Evolutionary conservation across 2,329 filamentous ascomycete species (phyloP), one percentile per base, ranked within the genome.

Genomic region (Ceratocystis harringtonii): DNA sequence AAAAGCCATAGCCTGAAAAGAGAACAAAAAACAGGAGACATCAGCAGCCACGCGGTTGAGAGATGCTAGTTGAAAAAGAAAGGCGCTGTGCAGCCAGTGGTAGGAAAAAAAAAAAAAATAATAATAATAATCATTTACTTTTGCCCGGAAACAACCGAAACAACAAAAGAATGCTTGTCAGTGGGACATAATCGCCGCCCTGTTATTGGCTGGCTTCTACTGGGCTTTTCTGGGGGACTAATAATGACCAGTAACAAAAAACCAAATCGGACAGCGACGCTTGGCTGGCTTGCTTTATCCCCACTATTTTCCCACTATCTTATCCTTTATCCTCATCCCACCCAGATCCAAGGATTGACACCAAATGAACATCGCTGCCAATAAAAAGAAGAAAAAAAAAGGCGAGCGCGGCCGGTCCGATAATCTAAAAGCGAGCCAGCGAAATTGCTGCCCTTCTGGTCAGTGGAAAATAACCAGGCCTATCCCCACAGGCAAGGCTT

Each of bases 81-180:
- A 10, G 32, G 32, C 5, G 45, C 22, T 50, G 45, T 50, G 45
- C 45, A 50, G 22, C n/a, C 1, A 7, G 17, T 8, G 7, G 8
- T 4, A 50, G 45, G 12, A n/a, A 25, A 8, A 1, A 15, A 12
- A 5, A 7, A 50, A 6, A 8, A 15, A 52, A 52, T 1, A 12
- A 52, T 12, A 22, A 19, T 0, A 52, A 19, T 52, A 52, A 36
- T 36, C 32, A 32, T 19, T 36, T 36, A n/a, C 28, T 58, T 58
- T 58, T 58, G 8, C 55, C 55, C 55, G 55, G 55, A 58, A 58
- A 32, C 55, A 58, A 36, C 55, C 55, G 55, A 58, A 58, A 58
- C 17, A 15, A 1, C 8, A 36, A 32, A 36, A 58, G 28, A 58
- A 36, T 8, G 19, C 17, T 12, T 58, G 55, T 30, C 7, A 25